phyloP scores from a whole-genome alignment of 78 protist genomes.

The Trichosphaerium sp. region DNA sequence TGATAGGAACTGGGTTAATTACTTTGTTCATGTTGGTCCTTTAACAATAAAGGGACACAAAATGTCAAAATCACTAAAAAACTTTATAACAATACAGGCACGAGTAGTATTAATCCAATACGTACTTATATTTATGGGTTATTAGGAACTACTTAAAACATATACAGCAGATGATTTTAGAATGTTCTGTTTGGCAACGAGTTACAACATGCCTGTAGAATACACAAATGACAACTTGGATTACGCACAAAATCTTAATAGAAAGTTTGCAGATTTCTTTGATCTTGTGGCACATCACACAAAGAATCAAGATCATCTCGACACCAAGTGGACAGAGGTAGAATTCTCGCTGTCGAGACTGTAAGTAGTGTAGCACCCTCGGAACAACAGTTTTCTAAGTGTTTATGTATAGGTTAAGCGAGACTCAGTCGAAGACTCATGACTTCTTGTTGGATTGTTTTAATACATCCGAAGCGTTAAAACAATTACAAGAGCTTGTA shows the following conservation, averaged over 20 bases:
- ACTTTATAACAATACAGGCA: slow-evolving; percentile 91
- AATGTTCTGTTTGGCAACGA: slow-evolving; percentile 72
- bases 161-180: slow-evolving; percentile 86
- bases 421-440: slow-evolving; percentile 31
- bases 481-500: slow-evolving; percentile 19
- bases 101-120: not conserved
- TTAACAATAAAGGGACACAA: slow-evolving; percentile 81
- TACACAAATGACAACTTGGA: slow-evolving; percentile 64
- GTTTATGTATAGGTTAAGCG: not conserved
- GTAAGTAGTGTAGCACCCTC: not conserved
- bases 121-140: not conserved
- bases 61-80: slow-evolving; percentile 96
- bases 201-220: slow-evolving; percentile 51
- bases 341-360: slow-evolving; percentile 1
- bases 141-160: slow-evolving; percentile 45
- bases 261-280: slow-evolving; percentile 2
- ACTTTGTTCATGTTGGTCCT: slow-evolving; percentile 92
- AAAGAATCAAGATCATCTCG: slow-evolving; percentile 19
- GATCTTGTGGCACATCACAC: not conserved
- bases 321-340: slow-evolving; percentile 12
- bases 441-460: slow-evolving; percentile 70
- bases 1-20: slow-evolving; percentile 90
- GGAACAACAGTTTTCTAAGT: not conserved
- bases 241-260: slow-evolving; percentile 54
- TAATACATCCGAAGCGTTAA: slow-evolving; percentile 71